These are phyloP conservation scores for Blastocystis hominis DNA, from an alignment of 352 stramenopile genomes.

Conservation along the genomic window DNA sequence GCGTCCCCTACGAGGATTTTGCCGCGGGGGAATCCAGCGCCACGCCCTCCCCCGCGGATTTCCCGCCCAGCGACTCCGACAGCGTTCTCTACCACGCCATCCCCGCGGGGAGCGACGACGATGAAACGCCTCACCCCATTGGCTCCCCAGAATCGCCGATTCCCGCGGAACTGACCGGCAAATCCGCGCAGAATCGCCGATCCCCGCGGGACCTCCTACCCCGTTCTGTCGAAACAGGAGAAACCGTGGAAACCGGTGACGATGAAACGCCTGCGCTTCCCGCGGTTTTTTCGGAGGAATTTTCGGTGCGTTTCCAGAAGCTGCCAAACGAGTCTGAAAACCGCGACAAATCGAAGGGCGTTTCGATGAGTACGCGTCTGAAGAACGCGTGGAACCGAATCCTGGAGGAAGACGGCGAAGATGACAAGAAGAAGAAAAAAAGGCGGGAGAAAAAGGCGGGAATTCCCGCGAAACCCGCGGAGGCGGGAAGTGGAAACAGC, in stretches of 20 bases:
- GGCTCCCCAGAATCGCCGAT: background rate
- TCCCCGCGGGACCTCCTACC: no score
- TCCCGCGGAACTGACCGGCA: background rate
- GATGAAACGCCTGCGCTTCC: background rate
- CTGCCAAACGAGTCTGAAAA: background rate
- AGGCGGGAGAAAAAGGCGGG: background rate
- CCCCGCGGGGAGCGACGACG: background rate
- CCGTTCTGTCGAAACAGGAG: background rate
- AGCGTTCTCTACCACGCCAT: slow-evolving; percentile 20
- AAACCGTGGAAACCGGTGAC: background rate
- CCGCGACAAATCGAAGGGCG: background rate
- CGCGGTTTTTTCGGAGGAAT: slow-evolving; percentile 20
- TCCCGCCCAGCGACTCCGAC: background rate
- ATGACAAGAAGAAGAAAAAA: slow-evolving; percentile 28
- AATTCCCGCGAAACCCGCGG: background rate
- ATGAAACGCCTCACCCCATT: background rate
- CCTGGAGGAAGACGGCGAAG: background rate
- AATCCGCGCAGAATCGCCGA: no score
- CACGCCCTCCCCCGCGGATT: no score
- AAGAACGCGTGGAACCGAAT: slow-evolving; percentile 12
- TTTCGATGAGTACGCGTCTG: slow-evolving; percentile 17
- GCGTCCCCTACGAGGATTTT: no score
- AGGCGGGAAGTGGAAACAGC: background rate
- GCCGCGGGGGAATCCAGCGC: no score
- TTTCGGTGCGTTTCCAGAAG: background rate